Evolutionary conservation across 1,284 basidiomycete genomes (phyloP).

Genomic region (Psilocybe mexicana): DNA sequence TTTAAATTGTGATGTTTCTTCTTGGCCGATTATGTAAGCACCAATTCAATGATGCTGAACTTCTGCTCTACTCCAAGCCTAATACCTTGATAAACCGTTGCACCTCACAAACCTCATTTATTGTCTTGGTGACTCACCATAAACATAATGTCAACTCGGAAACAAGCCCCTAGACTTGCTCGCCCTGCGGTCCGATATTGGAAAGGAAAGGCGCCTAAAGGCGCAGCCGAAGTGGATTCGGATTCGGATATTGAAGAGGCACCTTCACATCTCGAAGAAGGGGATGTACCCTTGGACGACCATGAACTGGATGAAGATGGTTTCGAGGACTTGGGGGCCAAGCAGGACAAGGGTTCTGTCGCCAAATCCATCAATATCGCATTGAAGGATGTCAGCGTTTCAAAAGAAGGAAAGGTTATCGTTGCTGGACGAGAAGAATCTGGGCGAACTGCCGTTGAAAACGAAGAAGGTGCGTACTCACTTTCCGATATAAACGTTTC

Average conservation of each 20-base stretch:
- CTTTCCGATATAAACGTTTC: background rate
- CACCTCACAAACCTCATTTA: too few species aligned
- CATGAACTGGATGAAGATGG: constrained; percentile 45
- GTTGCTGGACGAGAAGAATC: constrained; percentile 75
- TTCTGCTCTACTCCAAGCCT: too few species aligned
- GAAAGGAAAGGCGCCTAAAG: constrained; percentile 84
- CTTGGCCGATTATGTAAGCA: too few species aligned
- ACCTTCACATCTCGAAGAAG: constrained; percentile 46
- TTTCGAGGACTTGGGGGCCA: constrained; percentile 47
- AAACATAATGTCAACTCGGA: constrained; percentile 37
- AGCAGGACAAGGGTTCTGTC: constrained; percentile 32
- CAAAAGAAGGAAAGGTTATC: constrained; percentile 74
- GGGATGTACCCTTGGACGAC: constrained; percentile 58
- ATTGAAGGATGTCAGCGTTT: constrained; percentile 75
- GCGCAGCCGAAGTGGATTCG: constrained; percentile 54
- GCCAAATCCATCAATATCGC: constrained; percentile 67
- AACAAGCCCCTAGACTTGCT: constrained; percentile 69
- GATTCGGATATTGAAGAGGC: constrained; percentile 60
- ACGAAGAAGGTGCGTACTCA: constrained; percentile 34
- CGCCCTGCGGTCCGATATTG: constrained; percentile 78
- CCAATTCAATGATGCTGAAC: too few species aligned
- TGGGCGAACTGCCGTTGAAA: constrained; percentile 57
- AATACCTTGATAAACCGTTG: too few species aligned
- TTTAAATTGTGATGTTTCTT: too few species aligned
- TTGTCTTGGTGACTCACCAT: background rate